Conservation (phyloP, 345 rosid species). For the Turritis glabra region DNA sequence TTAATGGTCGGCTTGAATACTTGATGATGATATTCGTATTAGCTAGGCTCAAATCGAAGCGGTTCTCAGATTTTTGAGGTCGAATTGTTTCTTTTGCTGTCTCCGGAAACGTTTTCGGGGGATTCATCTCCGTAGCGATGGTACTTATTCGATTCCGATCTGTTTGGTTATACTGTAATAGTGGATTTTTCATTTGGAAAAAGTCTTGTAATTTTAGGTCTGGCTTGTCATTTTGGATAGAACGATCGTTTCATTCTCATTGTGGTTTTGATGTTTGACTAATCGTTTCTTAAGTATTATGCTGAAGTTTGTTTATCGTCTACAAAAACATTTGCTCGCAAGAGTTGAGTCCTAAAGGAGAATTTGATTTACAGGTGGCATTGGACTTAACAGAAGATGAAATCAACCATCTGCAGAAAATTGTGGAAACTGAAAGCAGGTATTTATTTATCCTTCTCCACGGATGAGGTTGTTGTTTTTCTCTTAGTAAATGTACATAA, state of each 20-base stretch:
- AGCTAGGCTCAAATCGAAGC: conserved; percentile 6
- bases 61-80: not conserved
- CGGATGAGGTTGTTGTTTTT: not conserved
- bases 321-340: not conserved
- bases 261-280: not conserved
- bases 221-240: not conserved
- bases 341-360: conserved; percentile 6
- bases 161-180: not conserved
- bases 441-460: conserved; percentile 35
- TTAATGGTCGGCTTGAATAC: not conserved
- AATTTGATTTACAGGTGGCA: conserved; percentile 53
- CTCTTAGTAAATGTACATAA: not conserved
- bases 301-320: not conserved
- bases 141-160: not conserved
- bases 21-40: conserved; percentile 6
- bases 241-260: not conserved
- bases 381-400: conserved; percentile 78
- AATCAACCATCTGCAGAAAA: conserved; percentile 47
- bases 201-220: not conserved
- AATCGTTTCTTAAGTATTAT: too few species aligned
- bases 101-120: not conserved
- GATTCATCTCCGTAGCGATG: not conserved
- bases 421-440: conserved; percentile 64
- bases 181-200: not conserved
- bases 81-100: not conserved